Percentiles rank a stretch among this genome's conserved stretches.
These are phyloP conservation scores for Suhomyces prunicola DNA, from an alignment of 805 yeast species.

Conservation along the genomic window DNA sequence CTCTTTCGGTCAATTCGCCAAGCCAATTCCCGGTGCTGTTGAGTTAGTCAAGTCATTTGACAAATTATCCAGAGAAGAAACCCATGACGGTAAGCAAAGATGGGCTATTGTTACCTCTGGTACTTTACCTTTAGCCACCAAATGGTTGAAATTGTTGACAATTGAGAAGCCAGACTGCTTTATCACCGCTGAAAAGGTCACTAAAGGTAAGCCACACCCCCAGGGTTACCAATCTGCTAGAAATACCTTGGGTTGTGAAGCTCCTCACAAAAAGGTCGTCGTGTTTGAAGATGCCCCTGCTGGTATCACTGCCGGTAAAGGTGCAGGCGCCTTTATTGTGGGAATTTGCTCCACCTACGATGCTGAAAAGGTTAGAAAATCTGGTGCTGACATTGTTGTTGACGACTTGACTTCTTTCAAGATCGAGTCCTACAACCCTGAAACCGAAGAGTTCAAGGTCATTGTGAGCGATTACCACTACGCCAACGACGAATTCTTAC, in stretches of 20 bases:
- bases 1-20: conserved; percentile 69
- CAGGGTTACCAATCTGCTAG: conserved; percentile 71
- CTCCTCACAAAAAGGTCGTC: conserved; percentile 41
- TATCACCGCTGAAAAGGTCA: conserved; percentile 78
- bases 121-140: conserved; percentile 68
- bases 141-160: conserved; percentile 69
- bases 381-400: conserved; percentile 82
- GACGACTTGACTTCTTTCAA: conserved; percentile 64
- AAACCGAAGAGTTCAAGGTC: conserved; percentile 39
- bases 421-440: conserved; percentile 48
- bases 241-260: conserved; percentile 41
- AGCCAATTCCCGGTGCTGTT: conserved; percentile 73
- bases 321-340: conserved; percentile 76
- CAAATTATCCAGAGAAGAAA: conserved; percentile 41
- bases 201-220: conserved; percentile 82
- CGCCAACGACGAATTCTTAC: conserved; percentile 41
- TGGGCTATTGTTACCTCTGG: conserved; percentile 93
- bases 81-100: conserved; percentile 46
- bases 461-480: conserved; percentile 39
- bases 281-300: conserved; percentile 91
- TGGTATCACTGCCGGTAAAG: conserved; percentile 79
- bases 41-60: conserved; percentile 56
- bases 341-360: conserved; percentile 82
- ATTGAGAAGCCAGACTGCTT: conserved; percentile 67
- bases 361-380: conserved; percentile 61